Conservation (phyloP, 495 filamentous ascomycete species). For the Podospora pseudoanserina region DNA sequence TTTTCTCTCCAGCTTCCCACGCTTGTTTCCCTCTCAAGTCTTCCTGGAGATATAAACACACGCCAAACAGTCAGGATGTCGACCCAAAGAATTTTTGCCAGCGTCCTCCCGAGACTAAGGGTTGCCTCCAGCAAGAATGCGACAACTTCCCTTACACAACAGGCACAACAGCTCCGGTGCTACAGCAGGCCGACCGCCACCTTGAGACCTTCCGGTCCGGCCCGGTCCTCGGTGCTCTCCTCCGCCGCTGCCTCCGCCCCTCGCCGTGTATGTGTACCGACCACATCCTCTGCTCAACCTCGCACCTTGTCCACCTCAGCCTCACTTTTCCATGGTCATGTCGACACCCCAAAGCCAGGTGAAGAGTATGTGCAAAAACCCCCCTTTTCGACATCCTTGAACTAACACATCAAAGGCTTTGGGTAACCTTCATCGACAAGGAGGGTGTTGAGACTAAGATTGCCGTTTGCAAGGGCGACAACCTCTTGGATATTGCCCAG, state of each 20-base stretch:
- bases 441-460: conserved; percentile 72
- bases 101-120: conserved; percentile 22
- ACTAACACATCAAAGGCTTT: conserved; percentile 55
- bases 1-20: neutral
- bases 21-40: neutral
- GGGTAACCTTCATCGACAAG: conserved; percentile 92
- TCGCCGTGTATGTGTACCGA: conserved; percentile 1
- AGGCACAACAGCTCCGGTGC: conserved; percentile 24
- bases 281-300: conserved; percentile 4
- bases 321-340: conserved; percentile 65
- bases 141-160: conserved; percentile 20
- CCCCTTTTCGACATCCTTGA: neutral
- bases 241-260: neutral
- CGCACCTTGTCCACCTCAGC: conserved; percentile 58
- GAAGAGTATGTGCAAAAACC: conserved; percentile 63
- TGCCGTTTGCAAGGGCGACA: conserved; percentile 80
- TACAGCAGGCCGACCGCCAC: conserved; percentile 22
- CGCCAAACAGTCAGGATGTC: conserved; percentile 24
- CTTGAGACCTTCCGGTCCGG: conserved; percentile 10
- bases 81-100: conserved; percentile 20
- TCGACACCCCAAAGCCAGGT: conserved; percentile 81
- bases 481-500: conserved; percentile 91
- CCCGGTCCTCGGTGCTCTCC: neutral
- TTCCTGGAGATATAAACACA: neutral
- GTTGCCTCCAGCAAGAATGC: conserved; percentile 14